Base-by-base conservation (phyloP, 305 asterid genomes). In the Fraxinus nigra region DNA sequence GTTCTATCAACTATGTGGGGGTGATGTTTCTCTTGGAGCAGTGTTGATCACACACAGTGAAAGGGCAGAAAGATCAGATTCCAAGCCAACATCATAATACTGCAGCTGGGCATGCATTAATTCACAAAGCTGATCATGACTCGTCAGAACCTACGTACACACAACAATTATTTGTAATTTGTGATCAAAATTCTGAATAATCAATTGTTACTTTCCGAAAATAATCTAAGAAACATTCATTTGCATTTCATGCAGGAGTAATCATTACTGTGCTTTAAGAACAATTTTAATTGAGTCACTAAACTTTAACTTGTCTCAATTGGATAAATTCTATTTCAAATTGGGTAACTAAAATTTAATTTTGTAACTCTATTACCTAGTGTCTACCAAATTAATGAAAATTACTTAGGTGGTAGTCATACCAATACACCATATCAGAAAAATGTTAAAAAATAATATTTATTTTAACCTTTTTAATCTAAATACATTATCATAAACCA, bases 101-200 rank as follows among this genome's bases (percentile, higher is more conserved):
- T 48, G 72, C 4, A 74, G 18, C 54, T 72, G 78, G 34, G 75
- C 6, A 16, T 70, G 78, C 28, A 80, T 33, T 4, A 43, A 33
- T 16, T 80, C 78, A 33, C 78, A 80, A 2, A 80, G 83, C 54
- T 80, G 72, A 48, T 80, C 83, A 24, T 80, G 83, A 59, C 76
- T 80, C 48, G 22, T 69, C 2, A 30, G 75, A 69, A 69, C 75
- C 75, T 69, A 69, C 30, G 30, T 28, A 28, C 75, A 24, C 14
- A 69, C 32, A 61, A 7, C 14, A 61, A 61, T 20, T 7, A 61
- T 3, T 61, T 22, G 70, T 5, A 59, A 5, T n/a, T 4, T 46
- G 56, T 13, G 16, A 40, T 40, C 51, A 10, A 40, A 9, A 40
- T 40, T 40, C 51, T 10, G 1, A 40, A 10, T 40, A 40, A 40